These are phyloP conservation scores for Globisporangium alternatum DNA, from an alignment of 352 stramenopile species.

Conservation along the genomic window DNA sequence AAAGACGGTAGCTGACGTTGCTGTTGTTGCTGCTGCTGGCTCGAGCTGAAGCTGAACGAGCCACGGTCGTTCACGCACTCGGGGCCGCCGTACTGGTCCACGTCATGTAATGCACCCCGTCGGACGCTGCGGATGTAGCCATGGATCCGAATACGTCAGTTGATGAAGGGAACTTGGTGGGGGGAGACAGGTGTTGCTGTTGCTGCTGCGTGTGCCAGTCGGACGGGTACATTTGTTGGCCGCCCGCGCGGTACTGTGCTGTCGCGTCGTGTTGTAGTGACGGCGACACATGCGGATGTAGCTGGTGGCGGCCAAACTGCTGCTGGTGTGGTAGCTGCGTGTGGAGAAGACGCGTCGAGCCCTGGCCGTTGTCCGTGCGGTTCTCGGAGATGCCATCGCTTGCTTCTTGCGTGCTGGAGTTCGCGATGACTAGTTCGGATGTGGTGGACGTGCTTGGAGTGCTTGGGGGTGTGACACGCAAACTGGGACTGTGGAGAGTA, in stretches of 20 bases:
- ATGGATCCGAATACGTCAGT: not conserved
- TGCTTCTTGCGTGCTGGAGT: not conserved
- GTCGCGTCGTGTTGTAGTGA: not conserved
- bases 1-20: slow-evolving; percentile 22
- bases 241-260: not conserved
- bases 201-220: slow-evolving; percentile 1
- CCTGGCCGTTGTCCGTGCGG: slow-evolving; percentile 7
- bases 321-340: not conserved
- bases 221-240: not conserved
- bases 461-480: not conserved
- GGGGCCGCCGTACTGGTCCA: slow-evolving; percentile 10
- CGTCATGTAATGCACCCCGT: slow-evolving; percentile 10
- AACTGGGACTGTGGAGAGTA: slow-evolving; percentile 8
- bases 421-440: slow-evolving; percentile 1
- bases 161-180: not conserved
- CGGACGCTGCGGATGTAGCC: not conserved
- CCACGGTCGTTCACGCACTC: slow-evolving; percentile 4
- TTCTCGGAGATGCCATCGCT: slow-evolving; percentile 19
- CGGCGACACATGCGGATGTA: not conserved
- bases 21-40: not conserved
- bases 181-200: not conserved
- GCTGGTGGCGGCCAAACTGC: not conserved
- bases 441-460: not conserved
- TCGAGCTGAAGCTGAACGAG: not conserved
- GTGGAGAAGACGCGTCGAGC: not conserved